Conservation (phyloP, 1,284 basidiomycete genomes). For the Neolentinus lepideus region DNA sequence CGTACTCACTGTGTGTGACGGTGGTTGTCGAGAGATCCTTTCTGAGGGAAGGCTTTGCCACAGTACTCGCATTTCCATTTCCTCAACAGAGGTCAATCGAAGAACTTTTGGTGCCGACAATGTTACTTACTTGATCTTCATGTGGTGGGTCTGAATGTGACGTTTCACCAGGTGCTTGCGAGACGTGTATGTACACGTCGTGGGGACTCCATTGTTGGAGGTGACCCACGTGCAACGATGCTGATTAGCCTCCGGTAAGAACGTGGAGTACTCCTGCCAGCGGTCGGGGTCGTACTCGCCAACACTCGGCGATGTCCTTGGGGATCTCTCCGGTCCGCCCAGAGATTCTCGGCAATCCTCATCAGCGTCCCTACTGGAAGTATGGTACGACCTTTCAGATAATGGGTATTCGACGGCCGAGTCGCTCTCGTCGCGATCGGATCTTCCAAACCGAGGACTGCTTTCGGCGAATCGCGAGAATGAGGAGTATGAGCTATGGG, state of each 20-base stretch:
- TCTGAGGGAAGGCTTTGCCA: conserved; percentile 49
- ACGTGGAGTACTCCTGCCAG: conserved; percentile 8
- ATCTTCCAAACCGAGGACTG: neutral
- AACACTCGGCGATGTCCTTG: neutral
- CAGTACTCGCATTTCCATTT: conserved; percentile 50
- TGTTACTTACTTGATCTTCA: conserved; percentile 46
- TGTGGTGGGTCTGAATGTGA: conserved; percentile 57
- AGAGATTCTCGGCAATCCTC: neutral
- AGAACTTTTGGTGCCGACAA: conserved; percentile 3
- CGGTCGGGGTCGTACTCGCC: conserved; percentile 1
- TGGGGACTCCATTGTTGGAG: conserved; percentile 6
- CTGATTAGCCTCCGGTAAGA: conserved; percentile 5
- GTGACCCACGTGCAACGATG: conserved; percentile 21
- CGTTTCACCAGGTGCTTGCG: conserved; percentile 65
- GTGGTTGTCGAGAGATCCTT: conserved; percentile 54
- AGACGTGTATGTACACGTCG: conserved; percentile 41
- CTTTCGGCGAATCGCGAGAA: neutral
- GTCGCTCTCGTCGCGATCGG: neutral
- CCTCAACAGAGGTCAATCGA: conserved; percentile 24
- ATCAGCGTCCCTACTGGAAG: neutral
- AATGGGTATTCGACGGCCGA: neutral
- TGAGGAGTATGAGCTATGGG: neutral
- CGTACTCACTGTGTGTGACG: conserved; percentile 50
- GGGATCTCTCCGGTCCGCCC: neutral
- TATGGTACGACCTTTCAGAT: neutral